Evolutionary conservation across 495 filamentous ascomycete genomes (phyloP).

Genomic region (Rhypophila decipiens): DNA sequence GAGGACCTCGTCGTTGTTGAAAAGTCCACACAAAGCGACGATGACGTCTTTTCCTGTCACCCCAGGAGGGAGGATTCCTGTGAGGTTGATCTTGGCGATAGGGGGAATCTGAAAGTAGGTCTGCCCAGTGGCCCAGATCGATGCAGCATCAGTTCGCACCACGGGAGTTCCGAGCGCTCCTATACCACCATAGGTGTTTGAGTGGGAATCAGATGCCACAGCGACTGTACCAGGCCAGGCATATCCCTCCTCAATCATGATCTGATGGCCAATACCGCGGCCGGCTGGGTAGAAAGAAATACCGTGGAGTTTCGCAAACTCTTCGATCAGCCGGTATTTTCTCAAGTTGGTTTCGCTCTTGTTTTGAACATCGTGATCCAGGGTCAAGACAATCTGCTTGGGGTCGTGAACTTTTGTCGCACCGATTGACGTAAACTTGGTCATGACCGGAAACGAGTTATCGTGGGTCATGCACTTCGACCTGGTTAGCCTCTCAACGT

Average conservation of each 20-base stretch:
- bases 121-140: slow-evolving; percentile 76
- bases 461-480: slow-evolving; percentile 91
- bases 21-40: slow-evolving; percentile 78
- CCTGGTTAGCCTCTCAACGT: no score
- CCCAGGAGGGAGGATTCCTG: slow-evolving; percentile 65
- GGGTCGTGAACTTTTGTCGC: slow-evolving; percentile 65
- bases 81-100: slow-evolving; percentile 72
- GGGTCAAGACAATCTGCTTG: slow-evolving; percentile 77
- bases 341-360: slow-evolving; percentile 72
- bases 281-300: slow-evolving; percentile 82
- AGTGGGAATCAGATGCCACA: slow-evolving; percentile 78
- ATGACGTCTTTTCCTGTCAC: slow-evolving; percentile 97
- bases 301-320: slow-evolving; percentile 75
- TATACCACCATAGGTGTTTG: slow-evolving; percentile 88
- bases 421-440: slow-evolving; percentile 88
- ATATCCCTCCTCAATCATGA: slow-evolving; percentile 35
- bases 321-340: slow-evolving; percentile 81
- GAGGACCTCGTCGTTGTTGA: slow-evolving; percentile 83
- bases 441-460: slow-evolving; percentile 79
- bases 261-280: slow-evolving; percentile 46
- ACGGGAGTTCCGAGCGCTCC: slow-evolving; percentile 70
- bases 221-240: slow-evolving; percentile 77
- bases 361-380: slow-evolving; percentile 95
- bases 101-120: slow-evolving; percentile 93
- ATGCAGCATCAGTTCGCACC: slow-evolving; percentile 80